These are phyloP conservation scores for Trichosporon ovoides DNA, from an alignment of 1,284 basidiomycete genomes.

Conservation along the genomic window DNA sequence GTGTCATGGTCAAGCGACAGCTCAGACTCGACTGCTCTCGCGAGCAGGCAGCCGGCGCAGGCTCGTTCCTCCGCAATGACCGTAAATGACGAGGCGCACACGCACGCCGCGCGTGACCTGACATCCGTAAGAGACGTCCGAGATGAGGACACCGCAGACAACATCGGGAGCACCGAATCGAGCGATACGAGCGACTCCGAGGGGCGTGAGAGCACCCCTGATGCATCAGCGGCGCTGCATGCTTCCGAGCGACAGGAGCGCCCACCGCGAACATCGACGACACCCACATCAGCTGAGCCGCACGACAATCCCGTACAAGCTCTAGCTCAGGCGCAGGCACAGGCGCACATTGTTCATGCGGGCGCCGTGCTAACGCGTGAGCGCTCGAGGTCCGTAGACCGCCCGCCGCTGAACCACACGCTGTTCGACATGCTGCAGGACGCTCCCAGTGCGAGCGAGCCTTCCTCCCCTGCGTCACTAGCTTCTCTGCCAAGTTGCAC, in stretches of 20 bases:
- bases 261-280: background rate
- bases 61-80: background rate
- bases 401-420: conserved; percentile 6
- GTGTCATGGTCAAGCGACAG: conserved; percentile 9
- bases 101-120: background rate
- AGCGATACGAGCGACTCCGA: background rate
- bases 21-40: conserved; percentile 1
- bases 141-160: background rate
- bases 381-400: background rate
- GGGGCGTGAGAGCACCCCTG: background rate
- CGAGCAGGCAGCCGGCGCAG: background rate
- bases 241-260: background rate
- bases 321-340: background rate
- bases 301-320: background rate
- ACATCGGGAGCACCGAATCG: background rate
- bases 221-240: background rate
- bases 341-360: background rate
- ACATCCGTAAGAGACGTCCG: background rate
- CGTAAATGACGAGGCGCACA: background rate
- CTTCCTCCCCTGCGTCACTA: conserved; percentile 31
- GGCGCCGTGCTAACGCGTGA: background rate
- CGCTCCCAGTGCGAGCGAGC: conserved; percentile 24
- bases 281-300: background rate
- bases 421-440: conserved; percentile 21
- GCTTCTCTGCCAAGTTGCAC: conserved; percentile 26